Percentiles rank a stretch among this genome's conserved stretches.
These are phyloP conservation scores for Aspergillus fischeri DNA, from an alignment of 2,329 filamentous ascomycete genomes.

Conservation along the genomic window DNA sequence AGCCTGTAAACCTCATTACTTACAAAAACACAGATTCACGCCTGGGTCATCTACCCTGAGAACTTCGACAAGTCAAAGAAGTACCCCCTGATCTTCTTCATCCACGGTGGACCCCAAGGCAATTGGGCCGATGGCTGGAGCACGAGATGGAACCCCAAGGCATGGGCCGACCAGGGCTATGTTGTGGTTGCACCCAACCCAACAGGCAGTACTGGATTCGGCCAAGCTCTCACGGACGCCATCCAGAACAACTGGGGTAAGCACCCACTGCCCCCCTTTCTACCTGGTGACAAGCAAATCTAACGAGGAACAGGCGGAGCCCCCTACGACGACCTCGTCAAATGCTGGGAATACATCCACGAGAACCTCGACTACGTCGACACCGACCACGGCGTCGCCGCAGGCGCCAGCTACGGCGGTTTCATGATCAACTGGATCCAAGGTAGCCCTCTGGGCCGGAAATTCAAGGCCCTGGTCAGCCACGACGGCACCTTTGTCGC, in stretches of 20 bases:
- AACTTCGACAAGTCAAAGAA: slow-evolving; percentile 65
- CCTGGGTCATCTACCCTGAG: slow-evolving; percentile 41
- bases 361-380: slow-evolving; percentile 36
- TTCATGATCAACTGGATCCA: slow-evolving; percentile 75
- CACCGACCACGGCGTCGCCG: slow-evolving; percentile 36
- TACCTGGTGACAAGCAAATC: not conserved
- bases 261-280: not conserved
- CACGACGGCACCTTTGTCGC: slow-evolving; percentile 80
- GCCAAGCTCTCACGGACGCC: slow-evolving; percentile 69
- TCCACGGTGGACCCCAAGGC: slow-evolving; percentile 79
- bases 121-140: slow-evolving; percentile 74
- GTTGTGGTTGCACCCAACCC: slow-evolving; percentile 78
- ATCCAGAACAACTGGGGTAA: slow-evolving; percentile 76
- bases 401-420: slow-evolving; percentile 40
- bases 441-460: slow-evolving; percentile 73
- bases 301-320: slow-evolving; percentile 20
- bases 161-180: slow-evolving; percentile 85
- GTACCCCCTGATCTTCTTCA: slow-evolving; percentile 74
- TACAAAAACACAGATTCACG: slow-evolving; percentile 30
- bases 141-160: slow-evolving; percentile 79
- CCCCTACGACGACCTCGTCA: slow-evolving; percentile 78
- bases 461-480: slow-evolving; percentile 82
- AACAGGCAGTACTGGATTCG: slow-evolving; percentile 78
- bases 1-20: not conserved
- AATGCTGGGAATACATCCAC: slow-evolving; percentile 68